Conservation (phyloP, 1,284 basidiomycete species). For the Cystobasidiaceae sp. region DNA sequence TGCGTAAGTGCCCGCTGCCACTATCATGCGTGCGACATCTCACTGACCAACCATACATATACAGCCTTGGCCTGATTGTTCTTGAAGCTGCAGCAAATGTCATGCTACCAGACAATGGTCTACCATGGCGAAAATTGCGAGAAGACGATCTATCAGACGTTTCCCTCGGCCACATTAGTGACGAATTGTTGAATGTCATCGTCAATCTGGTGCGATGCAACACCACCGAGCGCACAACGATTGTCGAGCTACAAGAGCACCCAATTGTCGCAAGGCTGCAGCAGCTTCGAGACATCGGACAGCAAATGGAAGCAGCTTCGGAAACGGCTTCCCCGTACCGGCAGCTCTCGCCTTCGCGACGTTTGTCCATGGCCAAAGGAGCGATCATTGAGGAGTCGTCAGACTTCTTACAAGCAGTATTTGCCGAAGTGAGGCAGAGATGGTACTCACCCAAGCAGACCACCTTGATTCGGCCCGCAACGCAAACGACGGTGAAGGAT, state of each 20-base stretch:
- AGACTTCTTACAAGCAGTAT: constrained; percentile 5
- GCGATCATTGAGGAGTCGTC: constrained; percentile 34
- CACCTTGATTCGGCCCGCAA: too few relatives aligned
- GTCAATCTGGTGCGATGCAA: constrained; percentile 16
- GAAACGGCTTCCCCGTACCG: not conserved
- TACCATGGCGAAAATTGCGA: constrained; percentile 88
- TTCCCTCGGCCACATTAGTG: constrained; percentile 52
- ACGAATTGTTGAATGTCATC: constrained; percentile 42
- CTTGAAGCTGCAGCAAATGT: constrained; percentile 94
- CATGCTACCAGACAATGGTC: constrained; percentile 89
- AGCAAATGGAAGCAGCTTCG: not conserved
- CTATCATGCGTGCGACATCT: not conserved
- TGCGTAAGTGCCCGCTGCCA: constrained; percentile 62
- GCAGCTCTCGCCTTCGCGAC: not conserved
- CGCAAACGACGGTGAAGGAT: too few relatives aligned
- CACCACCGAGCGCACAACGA: constrained; percentile 12
- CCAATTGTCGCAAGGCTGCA: constrained; percentile 34
- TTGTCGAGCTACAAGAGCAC: constrained; percentile 34
- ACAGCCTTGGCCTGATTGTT: constrained; percentile 86
- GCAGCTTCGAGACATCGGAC: constrained; percentile 32
- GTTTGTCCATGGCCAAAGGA: too few relatives aligned
- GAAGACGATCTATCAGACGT: constrained; percentile 88
- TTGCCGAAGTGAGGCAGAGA: constrained; percentile 18
- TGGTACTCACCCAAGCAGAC: constrained; percentile 31
- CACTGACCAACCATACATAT: constrained; percentile 24